A percentile compares a stretch with the other conserved stretches of the same genome.
These are phyloP conservation scores for Tricholoma terreum DNA, from an alignment of 768 basidiomycete species.

Conservation along the genomic window DNA sequence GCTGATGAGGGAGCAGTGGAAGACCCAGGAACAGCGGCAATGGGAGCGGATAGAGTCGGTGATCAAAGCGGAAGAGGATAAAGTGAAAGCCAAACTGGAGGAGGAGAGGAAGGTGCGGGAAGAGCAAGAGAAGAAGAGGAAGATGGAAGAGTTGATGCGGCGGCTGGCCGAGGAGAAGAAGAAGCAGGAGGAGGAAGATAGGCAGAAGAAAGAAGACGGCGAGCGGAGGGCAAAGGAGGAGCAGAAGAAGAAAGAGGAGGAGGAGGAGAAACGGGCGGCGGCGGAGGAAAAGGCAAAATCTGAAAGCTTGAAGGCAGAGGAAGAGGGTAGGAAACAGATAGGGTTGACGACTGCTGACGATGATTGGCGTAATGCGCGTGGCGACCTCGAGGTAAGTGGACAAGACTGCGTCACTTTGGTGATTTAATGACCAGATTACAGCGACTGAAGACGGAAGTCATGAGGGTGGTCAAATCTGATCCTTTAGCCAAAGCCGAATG, in stretches of 20 bases:
- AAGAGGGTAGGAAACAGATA: constrained; percentile 34
- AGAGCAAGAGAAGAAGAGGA: constrained; percentile 44
- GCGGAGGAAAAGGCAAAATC: constrained; percentile 37
- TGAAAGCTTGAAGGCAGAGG: constrained; percentile 32
- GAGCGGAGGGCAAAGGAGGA: constrained; percentile 40
- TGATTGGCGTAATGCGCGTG: constrained; percentile 63
- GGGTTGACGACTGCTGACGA: constrained; percentile 55
- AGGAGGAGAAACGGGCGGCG: constrained; percentile 35
- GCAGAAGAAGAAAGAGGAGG: constrained; percentile 29
- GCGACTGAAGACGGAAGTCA: constrained; percentile 61
- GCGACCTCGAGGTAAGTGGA: constrained; percentile 47
- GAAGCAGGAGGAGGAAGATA: constrained; percentile 47
- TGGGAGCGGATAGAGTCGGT: constrained; percentile 60
- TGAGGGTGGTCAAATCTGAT: constrained; percentile 62
- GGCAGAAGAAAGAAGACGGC: constrained; percentile 41
- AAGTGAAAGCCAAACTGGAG: constrained; percentile 47
- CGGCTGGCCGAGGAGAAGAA: constrained; percentile 40
- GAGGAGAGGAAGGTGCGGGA: constrained; percentile 52
- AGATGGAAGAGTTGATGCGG: constrained; percentile 45
- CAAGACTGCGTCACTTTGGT: not conserved
- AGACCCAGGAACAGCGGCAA: constrained; percentile 48
- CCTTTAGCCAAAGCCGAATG: constrained; percentile 55
- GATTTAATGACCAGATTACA: constrained; percentile 24
- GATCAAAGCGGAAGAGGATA: constrained; percentile 64
- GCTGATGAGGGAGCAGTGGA: constrained; percentile 43